Evolutionary conservation across 1,284 basidiomycete species (phyloP).

Genomic region (Leccinum ponderosum): DNA sequence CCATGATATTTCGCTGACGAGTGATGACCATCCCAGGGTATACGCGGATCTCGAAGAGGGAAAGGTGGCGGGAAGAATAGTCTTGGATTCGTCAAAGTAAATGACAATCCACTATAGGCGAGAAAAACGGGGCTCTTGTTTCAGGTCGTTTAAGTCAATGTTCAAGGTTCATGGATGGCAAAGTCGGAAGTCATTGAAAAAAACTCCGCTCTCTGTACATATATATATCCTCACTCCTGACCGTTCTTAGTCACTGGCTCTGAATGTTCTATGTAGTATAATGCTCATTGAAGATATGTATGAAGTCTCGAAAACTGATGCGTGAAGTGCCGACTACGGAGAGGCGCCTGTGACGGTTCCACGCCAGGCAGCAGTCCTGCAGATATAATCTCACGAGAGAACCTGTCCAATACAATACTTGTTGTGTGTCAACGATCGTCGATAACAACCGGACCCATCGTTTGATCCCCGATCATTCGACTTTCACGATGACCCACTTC

Average conservation of each 20-base stretch:
- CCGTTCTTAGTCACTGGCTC: neutral
- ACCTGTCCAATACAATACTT: neutral
- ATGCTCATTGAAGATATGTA: neutral
- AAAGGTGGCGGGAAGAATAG: slow-evolving; percentile 60
- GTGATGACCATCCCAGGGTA: slow-evolving; percentile 33
- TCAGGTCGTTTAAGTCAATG: neutral
- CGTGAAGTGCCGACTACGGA: neutral
- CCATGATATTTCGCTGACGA: neutral
- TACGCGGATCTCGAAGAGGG: slow-evolving; percentile 61
- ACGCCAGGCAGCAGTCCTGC: neutral
- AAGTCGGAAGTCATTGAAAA: neutral
- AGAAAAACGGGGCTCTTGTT: neutral
- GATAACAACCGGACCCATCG: neutral
- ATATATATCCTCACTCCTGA: neutral
- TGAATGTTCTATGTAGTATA: neutral
- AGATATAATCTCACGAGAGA: neutral
- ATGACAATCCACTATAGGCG: neutral
- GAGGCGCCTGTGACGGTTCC: neutral
- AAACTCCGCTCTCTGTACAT: neutral
- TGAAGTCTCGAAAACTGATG: neutral
- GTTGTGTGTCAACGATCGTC: neutral
- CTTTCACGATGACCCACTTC: slow-evolving; percentile 63
- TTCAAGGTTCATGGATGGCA: neutral
- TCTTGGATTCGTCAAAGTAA: slow-evolving; percentile 50
- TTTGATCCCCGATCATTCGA: slow-evolving; percentile 23